A percentile compares a stretch with the other conserved stretches of the same genome.
phyloP scores from a whole-genome alignment of 2,329 filamentous ascomycete genomes.

The Aspergillus sp. region DNA sequence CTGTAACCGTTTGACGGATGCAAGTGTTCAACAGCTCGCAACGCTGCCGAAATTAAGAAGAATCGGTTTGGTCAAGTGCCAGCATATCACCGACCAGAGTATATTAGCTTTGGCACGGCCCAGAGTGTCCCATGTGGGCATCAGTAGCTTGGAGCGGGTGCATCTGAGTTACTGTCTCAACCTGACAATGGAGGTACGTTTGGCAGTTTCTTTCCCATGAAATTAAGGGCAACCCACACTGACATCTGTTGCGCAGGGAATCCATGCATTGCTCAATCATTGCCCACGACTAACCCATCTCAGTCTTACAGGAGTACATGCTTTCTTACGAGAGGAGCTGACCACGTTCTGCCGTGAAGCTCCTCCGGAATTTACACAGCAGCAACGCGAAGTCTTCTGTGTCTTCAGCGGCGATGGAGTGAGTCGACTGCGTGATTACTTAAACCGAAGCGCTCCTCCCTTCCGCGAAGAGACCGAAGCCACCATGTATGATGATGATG shows the following conservation, averaged over 20 bases:
- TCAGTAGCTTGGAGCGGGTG: constrained; percentile 78
- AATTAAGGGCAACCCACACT: not conserved
- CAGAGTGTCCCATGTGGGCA: constrained; percentile 48
- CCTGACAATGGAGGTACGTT: constrained; percentile 70
- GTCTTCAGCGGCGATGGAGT: constrained; percentile 93
- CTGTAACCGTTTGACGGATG: constrained; percentile 81
- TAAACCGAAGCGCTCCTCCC: constrained; percentile 52
- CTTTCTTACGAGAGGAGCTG: constrained; percentile 81
- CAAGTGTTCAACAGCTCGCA: constrained; percentile 77
- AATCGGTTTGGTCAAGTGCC: constrained; percentile 92
- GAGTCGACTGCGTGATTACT: constrained; percentile 66
- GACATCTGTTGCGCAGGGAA: constrained; percentile 57
- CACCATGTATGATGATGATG: constrained; percentile 42
- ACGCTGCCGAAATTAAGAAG: constrained; percentile 87
- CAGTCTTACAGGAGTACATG: constrained; percentile 87
- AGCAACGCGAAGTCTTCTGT: constrained; percentile 93
- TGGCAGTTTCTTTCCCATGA: not conserved
- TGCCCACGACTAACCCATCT: constrained; percentile 91
- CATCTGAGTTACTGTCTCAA: constrained; percentile 93
- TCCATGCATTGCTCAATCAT: constrained; percentile 80
- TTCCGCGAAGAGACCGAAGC: constrained; percentile 30
- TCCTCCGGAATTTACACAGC: constrained; percentile 86
- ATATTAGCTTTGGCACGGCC: constrained; percentile 78
- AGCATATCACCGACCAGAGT: constrained; percentile 81
- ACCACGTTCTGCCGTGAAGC: constrained; percentile 81